Conservation (phyloP, 768 basidiomycete genomes). For the Leccinum uliginosum region DNA sequence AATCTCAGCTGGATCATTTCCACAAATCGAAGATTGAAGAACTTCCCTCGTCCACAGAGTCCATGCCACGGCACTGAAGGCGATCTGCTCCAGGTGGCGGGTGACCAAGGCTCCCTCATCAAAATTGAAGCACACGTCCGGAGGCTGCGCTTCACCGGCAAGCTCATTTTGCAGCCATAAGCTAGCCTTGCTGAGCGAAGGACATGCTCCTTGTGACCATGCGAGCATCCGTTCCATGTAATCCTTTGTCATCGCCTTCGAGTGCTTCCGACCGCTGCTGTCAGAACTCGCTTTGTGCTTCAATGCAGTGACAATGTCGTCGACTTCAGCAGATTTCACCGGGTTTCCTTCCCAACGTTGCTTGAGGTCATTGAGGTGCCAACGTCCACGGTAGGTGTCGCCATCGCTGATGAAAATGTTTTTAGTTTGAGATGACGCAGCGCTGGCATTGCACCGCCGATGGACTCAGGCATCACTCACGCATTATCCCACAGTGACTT, state of each 20-base stretch:
- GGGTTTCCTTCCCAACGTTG: neutral
- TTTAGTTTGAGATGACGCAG: neutral
- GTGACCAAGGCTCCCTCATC: neutral
- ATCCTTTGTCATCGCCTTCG: neutral
- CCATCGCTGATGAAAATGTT: neutral
- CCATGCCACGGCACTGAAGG: neutral
- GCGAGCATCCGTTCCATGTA: neutral
- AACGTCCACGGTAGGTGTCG: neutral
- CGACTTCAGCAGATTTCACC: neutral
- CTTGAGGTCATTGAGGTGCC: neutral
- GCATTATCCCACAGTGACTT: conserved; percentile 2
- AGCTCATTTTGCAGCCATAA: neutral
- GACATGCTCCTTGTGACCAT: neutral
- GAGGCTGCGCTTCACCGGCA: neutral
- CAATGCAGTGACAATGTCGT: neutral
- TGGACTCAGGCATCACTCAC: neutral
- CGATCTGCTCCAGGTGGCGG: neutral
- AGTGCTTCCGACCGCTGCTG: neutral
- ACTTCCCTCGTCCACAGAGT: neutral
- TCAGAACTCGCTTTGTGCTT: neutral
- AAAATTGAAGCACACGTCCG: neutral
- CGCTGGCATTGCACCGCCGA: neutral
- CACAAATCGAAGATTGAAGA: neutral
- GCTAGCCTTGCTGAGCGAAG: neutral
- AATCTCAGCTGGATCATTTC: neutral